Conservation (phyloP, 441 rosid genomes). For the Melastoma candidum region DNA sequence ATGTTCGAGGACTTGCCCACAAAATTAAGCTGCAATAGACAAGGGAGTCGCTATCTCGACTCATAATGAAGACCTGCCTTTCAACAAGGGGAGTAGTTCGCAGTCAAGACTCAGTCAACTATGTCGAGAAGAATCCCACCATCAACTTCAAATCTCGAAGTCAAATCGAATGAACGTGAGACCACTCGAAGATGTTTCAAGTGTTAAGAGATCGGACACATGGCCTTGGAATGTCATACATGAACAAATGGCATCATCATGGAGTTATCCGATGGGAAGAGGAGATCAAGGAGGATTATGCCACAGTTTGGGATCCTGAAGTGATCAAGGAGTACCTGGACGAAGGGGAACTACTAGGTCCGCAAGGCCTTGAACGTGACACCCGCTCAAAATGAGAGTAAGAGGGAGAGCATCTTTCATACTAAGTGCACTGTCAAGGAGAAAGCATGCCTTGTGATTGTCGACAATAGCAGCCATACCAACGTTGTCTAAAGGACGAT, state of each 20-base stretch:
- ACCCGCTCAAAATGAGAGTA: not conserved
- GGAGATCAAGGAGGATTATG: not conserved
- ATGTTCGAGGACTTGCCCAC: no score
- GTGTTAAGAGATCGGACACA: not conserved
- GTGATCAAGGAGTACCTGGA: not conserved
- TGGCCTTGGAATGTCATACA: not conserved
- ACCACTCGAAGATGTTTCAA: not conserved
- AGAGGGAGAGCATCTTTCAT: not conserved
- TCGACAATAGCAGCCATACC: not conserved
- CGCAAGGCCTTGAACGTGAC: not conserved
- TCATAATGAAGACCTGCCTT: no score
- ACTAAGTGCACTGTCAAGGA: not conserved
- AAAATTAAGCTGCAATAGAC: no score
- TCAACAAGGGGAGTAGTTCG: no score
- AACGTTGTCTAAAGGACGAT: not conserved
- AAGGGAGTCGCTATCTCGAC: no score
- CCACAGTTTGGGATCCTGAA: no score
- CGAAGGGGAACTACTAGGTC: not conserved
- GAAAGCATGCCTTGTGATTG: not conserved
- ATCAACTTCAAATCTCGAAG: not conserved
- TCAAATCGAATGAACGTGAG: not conserved
- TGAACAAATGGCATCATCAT: not conserved
- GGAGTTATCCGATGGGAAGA: not conserved
- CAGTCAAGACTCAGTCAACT: no score
- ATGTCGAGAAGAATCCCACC: no score